Evolutionary conservation across 192 early-diverging fungal genomes (phyloP), one percentile per base, ranked within the genome.

Genomic region (Gryganskiella cystojenkinii): DNA sequence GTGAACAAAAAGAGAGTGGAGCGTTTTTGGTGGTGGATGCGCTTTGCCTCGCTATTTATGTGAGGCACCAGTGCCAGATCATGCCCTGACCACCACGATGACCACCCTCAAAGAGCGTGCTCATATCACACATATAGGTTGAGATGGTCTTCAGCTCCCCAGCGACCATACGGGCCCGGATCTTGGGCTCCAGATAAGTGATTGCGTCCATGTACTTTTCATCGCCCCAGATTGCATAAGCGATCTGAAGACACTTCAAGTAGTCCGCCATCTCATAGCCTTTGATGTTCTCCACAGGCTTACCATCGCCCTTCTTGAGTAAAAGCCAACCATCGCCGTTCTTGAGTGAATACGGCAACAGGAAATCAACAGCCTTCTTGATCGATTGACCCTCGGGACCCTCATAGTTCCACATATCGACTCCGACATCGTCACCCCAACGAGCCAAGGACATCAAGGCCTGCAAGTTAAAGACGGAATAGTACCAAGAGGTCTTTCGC

Each of bases 251-350:
- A 37, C 86, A 45, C 62, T 83, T 72, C 15, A 84, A 61, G 59
- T 81, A 78, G 50, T 81, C 71, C 20, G 61, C 78, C 47, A 74
- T 63, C 25, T 80, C 65, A 60, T 84, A 88, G 17, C 75, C 80
- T 56, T 79, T 67, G n/a, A 71, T 69, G 45, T 87, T 88, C 5
- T 20, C 10, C 24, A 70, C 65, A 8, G 80, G 72, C 89, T 87
- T 89, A 10, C 56, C 80, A 4, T 69, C 59, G 11, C 83, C 81
- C 20, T 80, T 79, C 22, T 59, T 70, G 22, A 88, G 42, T 4
- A 83, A 80, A 65, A n/a, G n/a, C 89, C 89, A 90, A 10, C 56
- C 80, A 4, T 69, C 59, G 11, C 83, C 81, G 25, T 80, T 79
- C 22, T 59, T 70, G 22, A 88, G 42, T 4, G 84, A 80, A 65